phyloP scores from a whole-genome alignment of 2,329 filamentous ascomycete genomes.

The Colletotrichum ledebouriae region DNA sequence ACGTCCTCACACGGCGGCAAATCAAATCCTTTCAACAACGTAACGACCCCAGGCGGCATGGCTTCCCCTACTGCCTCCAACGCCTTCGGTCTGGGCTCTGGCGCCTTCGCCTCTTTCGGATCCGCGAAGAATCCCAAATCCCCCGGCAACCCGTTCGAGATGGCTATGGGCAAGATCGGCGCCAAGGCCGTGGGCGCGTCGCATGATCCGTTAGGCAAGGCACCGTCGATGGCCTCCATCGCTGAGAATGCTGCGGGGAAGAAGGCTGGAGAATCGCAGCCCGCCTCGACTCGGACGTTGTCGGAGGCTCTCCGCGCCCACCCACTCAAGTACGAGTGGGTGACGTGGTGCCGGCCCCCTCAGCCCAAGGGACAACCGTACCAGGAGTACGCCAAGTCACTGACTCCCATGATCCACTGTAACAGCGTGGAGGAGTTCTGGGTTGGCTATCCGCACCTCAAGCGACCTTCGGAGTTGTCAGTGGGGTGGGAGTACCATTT shows the following conservation, averaged over 20 bases:
- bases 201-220: constrained; percentile 52
- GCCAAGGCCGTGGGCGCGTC: constrained; percentile 65
- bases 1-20: constrained; percentile 80
- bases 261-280: constrained; percentile 37
- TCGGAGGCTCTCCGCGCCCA: constrained; percentile 41
- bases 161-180: constrained; percentile 67
- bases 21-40: constrained; percentile 82
- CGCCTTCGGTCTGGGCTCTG: constrained; percentile 93
- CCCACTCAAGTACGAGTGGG: constrained; percentile 85
- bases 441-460: constrained; percentile 88
- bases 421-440: constrained; percentile 92
- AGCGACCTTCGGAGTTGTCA: constrained; percentile 87
- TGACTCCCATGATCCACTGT: constrained; percentile 87
- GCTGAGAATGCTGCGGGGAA: constrained; percentile 69
- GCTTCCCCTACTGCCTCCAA: constrained; percentile 87
- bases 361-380: constrained; percentile 92
- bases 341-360: constrained; percentile 96
- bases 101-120: constrained; percentile 96
- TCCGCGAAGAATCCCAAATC: constrained; percentile 90
- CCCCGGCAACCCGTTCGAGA: constrained; percentile 83
- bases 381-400: constrained; percentile 96
- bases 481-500: constrained; percentile 98
- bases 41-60: constrained; percentile 77
- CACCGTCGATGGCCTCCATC: constrained; percentile 60
- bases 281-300: constrained; percentile 40